phyloP scores from a whole-genome alignment of 2,329 filamentous ascomycete genomes.

The Teratosphaeriaceae sp. region DNA sequence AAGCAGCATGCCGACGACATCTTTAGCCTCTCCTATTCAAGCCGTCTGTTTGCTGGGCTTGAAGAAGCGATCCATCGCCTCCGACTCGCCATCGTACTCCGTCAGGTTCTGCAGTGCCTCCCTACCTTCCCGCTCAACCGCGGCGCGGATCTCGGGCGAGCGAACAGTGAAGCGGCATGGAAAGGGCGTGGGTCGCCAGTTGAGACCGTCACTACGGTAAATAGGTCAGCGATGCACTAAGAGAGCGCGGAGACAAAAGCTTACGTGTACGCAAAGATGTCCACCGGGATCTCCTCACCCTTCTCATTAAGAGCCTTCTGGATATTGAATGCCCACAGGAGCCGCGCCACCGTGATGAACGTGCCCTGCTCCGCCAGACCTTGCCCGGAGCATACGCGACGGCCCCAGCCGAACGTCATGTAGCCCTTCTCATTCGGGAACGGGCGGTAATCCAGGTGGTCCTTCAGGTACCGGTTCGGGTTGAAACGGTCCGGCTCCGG shows the following conservation, averaged over 20 bases:
- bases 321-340: constrained; percentile 54
- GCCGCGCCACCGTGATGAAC: constrained; percentile 51
- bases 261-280: constrained; percentile 52
- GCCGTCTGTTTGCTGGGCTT: constrained; percentile 10
- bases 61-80: constrained; percentile 50
- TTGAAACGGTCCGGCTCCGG: constrained; percentile 43
- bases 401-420: constrained; percentile 53
- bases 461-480: constrained; percentile 37
- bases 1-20: not conserved
- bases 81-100: constrained; percentile 50
- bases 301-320: constrained; percentile 33
- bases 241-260: constrained; percentile 13
- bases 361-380: constrained; percentile 54
- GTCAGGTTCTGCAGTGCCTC: constrained; percentile 47
- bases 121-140: constrained; percentile 48
- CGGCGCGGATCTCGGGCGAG: constrained; percentile 41
- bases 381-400: constrained; percentile 48
- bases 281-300: constrained; percentile 46
- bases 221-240: not conserved
- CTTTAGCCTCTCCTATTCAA: too few species aligned
- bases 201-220: constrained; percentile 45
- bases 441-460: constrained; percentile 34
- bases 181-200: constrained; percentile 53
- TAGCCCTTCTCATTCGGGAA: constrained; percentile 39
- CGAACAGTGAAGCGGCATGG: constrained; percentile 48